Conservation (phyloP, 2,329 filamentous ascomycete species). For the Phialocephala subalpina region DNA sequence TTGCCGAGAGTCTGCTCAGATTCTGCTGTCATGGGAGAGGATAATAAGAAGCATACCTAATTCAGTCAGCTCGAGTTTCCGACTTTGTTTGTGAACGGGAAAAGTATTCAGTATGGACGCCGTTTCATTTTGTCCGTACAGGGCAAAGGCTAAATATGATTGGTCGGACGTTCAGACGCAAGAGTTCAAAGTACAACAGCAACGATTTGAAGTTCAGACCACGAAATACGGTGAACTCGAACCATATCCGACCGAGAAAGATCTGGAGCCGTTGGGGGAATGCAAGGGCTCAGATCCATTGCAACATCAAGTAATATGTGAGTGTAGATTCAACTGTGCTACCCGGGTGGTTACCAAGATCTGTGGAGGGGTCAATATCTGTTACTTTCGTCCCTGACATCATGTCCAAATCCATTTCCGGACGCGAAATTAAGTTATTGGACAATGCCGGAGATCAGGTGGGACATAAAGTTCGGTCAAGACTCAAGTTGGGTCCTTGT, state of each 20-base stretch:
- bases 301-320: conserved; percentile 14
- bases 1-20: conserved; percentile 35
- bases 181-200: conserved; percentile 30
- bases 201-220: conserved; percentile 26
- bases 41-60: conserved; percentile 40
- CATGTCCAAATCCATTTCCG: background rate
- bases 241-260: conserved; percentile 33
- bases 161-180: conserved; percentile 39
- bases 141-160: conserved; percentile 37
- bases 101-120: conserved; percentile 41
- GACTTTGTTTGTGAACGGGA: conserved; percentile 32
- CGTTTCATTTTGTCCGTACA: conserved; percentile 43
- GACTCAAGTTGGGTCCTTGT: conserved; percentile 1
- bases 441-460: conserved; percentile 1
- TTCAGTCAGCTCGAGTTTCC: conserved; percentile 28
- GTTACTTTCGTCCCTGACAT: background rate
- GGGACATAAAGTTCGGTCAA: conserved; percentile 8
- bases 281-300: conserved; percentile 25
- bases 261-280: conserved; percentile 33
- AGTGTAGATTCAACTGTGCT: conserved; percentile 2
- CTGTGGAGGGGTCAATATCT: background rate
- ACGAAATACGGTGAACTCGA: conserved; percentile 29
- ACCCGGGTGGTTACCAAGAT: too few species aligned
- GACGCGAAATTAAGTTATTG: background rate
- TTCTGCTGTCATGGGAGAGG: conserved; percentile 31